These are phyloP conservation scores for Ophiognomonia clavigignenti-juglandacearum DNA, from an alignment of 2,329 filamentous ascomycete species.

Conservation along the genomic window DNA sequence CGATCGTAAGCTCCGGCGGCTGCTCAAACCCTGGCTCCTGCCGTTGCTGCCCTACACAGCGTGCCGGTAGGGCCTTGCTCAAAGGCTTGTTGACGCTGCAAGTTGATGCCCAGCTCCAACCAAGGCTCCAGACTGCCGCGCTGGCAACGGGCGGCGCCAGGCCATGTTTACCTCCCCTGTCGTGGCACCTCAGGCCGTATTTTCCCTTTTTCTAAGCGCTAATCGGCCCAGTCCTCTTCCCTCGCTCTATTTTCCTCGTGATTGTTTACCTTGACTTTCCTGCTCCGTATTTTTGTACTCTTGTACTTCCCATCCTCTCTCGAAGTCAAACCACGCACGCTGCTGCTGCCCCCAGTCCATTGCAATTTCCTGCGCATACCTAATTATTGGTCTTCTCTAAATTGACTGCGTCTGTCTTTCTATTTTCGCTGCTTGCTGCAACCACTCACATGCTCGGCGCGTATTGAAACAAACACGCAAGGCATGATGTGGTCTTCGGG, in stretches of 20 bases:
- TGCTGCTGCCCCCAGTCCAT: background rate
- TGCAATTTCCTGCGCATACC: background rate
- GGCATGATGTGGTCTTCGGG: constrained; percentile 15
- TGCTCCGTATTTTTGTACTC: background rate
- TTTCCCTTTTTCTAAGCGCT: background rate
- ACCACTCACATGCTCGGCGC: background rate
- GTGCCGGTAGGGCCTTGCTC: background rate
- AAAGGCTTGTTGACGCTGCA: background rate
- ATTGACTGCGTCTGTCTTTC: background rate
- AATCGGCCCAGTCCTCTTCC: background rate
- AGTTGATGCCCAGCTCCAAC: too few species aligned
- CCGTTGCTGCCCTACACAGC: background rate
- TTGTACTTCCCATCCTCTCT: background rate
- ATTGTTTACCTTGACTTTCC: background rate
- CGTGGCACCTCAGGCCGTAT: background rate
- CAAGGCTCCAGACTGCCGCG: background rate
- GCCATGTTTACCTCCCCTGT: background rate
- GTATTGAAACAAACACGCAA: background rate
- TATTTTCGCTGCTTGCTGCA: too few species aligned
- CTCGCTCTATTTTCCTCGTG: background rate
- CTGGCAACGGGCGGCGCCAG: background rate
- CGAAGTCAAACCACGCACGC: too few species aligned
- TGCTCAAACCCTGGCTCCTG: background rate
- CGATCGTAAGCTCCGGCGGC: background rate
- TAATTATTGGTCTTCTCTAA: background rate